A percentile compares a stretch with the other conserved stretches of the same genome.
Evolutionary conservation across 345 rosid species (phyloP).

Genomic region (Nephelium lappaceum): DNA sequence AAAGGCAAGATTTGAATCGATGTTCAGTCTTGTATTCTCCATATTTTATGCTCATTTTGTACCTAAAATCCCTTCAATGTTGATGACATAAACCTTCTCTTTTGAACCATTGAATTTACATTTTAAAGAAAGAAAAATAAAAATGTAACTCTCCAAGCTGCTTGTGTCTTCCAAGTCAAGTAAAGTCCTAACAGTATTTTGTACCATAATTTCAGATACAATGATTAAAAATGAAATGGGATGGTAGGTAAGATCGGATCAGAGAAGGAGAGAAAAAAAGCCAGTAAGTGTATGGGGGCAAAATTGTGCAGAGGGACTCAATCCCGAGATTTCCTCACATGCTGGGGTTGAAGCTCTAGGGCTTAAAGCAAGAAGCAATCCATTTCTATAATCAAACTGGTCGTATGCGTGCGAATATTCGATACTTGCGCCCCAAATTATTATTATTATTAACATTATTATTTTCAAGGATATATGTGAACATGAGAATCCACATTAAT

Average conservation of each 20-base stretch:
- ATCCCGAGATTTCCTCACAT: conserved; percentile 70
- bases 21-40: not conserved
- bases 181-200: not conserved
- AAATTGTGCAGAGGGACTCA: conserved; percentile 36
- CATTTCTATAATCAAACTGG: conserved; percentile 24
- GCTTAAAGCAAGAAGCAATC: conserved; percentile 18
- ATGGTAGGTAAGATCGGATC: conserved; percentile 28
- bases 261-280: not conserved
- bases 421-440: conserved; percentile 37
- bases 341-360: conserved; percentile 42
- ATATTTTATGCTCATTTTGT: not conserved
- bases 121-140: not conserved
- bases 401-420: conserved; percentile 73
- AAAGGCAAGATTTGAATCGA: not conserved
- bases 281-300: conserved; percentile 10
- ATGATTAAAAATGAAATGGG: conserved; percentile 18
- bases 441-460: not conserved
- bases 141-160: not conserved
- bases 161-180: not conserved
- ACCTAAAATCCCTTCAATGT: not conserved
- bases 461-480: conserved; percentile 28
- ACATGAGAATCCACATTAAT: conserved; percentile 43
- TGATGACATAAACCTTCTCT: not conserved
- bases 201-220: not conserved
- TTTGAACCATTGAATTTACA: not conserved